Evolutionary conservation across 129 eudicot species (phyloP), one percentile per base, ranked within the genome.

Genomic region (Helichrysum umbraculigerum): DNA sequence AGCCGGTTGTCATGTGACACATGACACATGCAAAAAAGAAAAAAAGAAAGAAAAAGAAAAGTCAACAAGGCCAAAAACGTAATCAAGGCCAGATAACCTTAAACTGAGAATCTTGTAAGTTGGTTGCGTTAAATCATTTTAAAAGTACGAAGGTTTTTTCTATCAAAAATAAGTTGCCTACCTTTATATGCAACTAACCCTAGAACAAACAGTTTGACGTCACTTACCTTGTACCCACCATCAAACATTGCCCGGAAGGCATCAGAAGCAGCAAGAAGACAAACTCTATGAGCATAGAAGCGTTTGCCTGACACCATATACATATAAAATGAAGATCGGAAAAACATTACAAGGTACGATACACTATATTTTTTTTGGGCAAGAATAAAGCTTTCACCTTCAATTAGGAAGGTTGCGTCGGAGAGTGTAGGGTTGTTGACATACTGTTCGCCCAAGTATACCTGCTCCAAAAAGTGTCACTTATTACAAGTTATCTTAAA

Each of bases 391-490:
- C 7, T 10, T 70, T 16, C 19, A 87, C 91, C 91, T 87, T 85
- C 91, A 75, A 90, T 84, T 32, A 90, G 76, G 74, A 90, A 88
- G 35, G 92, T 90, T 59, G 88, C 96, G 50, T 90, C 96, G 35
- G 96, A 90, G 51, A 90, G 75, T 32, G 96, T 90, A 32, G 93
- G 74, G 77, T 82, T 90, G 79, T 87, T 90, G 66, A 90, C 96
- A 73, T 79, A 90, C 67, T 90, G 93, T 75, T 86, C 96, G n/a
- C 96, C 96, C 84, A 90, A 71, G 80, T 90, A 90, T 28, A 90
- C 96, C 96, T 90, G 93, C 77, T 67, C 14, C 70, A 80, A 28
- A 32, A 75, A 52, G 20, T 30, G 63, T 75, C 51, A 58, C 50
- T 15, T 72, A 22, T 7, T 56, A 34, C 29, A 71, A 22, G 17